Conservation (phyloP, 257 asterid genomes). For the Solanum microdontum region DNA sequence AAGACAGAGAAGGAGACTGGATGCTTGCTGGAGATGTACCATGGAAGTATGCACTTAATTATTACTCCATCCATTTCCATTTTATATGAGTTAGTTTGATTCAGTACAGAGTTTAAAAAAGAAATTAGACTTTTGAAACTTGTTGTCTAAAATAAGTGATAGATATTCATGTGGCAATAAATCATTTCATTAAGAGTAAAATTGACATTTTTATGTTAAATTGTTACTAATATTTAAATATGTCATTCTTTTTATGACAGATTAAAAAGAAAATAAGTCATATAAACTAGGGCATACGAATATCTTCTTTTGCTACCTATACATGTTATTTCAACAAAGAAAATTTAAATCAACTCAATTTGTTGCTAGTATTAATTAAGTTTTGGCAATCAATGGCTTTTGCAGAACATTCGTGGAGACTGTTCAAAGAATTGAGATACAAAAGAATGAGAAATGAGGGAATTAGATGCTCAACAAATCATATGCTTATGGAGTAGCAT, state of each 20-base stretch:
- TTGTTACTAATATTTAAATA: no score
- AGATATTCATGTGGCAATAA: not conserved
- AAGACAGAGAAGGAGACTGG: conserved; percentile 56
- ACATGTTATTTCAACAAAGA: not conserved
- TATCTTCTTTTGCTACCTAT: not conserved
- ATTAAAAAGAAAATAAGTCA: not conserved
- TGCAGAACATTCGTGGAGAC: conserved; percentile 41
- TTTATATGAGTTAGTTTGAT: not conserved
- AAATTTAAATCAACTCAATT: not conserved
- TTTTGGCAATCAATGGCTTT: not conserved
- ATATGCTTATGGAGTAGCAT: not conserved
- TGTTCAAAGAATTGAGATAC: conserved; percentile 43
- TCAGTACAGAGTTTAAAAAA: no score
- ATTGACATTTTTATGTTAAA: no score
- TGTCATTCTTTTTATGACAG: not conserved
- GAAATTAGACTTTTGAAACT: not conserved
- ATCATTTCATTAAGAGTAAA: not conserved
- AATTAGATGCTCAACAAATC: not conserved
- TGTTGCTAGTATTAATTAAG: not conserved
- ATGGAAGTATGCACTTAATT: conserved; percentile 33
- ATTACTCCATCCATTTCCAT: not conserved
- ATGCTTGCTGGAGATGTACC: conserved; percentile 55
- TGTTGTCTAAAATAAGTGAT: not conserved
- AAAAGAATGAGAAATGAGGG: conserved; percentile 13
- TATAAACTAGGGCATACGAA: no score